Conservation (phyloP, 2,329 filamentous ascomycete genomes). For the Alternaria dauci region DNA sequence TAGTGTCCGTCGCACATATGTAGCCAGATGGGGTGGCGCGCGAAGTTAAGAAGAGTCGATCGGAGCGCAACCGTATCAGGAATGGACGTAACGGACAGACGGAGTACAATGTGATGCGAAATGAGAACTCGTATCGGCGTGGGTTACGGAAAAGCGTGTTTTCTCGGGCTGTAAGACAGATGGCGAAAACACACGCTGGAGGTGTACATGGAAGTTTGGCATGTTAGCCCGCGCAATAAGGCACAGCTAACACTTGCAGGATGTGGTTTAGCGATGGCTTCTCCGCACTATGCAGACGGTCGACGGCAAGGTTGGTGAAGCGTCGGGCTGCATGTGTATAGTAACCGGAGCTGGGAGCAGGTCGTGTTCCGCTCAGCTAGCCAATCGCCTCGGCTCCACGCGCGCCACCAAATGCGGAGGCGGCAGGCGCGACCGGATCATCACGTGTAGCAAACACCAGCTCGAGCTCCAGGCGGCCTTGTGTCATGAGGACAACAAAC, state of each 20-base stretch:
- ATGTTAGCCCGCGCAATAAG: neutral
- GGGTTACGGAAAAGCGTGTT: neutral
- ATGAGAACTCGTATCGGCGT: neutral
- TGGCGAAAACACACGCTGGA: neutral
- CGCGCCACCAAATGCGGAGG: constrained; percentile 34
- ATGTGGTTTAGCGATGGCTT: neutral
- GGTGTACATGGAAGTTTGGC: neutral
- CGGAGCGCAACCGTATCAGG: neutral
- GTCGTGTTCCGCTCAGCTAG: constrained; percentile 21
- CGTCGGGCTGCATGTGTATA: constrained; percentile 4
- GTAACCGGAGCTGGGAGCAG: constrained; percentile 16
- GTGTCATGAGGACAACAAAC: constrained; percentile 32
- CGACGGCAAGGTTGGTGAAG: neutral
- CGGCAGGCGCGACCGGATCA: constrained; percentile 16
- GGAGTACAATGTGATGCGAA: neutral
- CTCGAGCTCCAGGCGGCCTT: constrained; percentile 27
- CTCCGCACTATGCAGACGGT: neutral
- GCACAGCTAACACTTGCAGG: neutral
- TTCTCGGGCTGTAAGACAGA: neutral
- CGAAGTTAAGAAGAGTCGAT: neutral
- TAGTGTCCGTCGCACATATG: neutral
- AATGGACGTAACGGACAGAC: neutral
- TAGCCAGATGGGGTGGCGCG: neutral
- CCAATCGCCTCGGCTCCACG: constrained; percentile 12
- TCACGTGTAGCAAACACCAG: constrained; percentile 35